A percentile compares a stretch with the other conserved stretches of the same genome.
Conservation (phyloP, 2,329 filamentous ascomycete genomes). For the Dendrostoma leiphaemia region DNA sequence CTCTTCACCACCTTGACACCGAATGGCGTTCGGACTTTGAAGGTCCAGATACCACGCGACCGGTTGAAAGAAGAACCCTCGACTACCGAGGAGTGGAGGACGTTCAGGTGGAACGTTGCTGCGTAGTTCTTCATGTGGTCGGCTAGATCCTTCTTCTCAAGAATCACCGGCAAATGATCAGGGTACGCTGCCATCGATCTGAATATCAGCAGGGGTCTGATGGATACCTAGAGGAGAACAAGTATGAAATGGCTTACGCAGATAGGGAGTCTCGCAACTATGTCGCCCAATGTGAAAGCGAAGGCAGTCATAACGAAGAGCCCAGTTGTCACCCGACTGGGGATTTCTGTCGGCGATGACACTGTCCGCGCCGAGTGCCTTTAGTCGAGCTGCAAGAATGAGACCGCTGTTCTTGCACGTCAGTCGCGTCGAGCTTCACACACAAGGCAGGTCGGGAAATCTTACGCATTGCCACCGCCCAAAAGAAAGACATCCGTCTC, state of each 20-base stretch:
- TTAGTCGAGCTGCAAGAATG: constrained; percentile 34
- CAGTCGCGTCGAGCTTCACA: neutral
- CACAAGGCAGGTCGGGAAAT: neutral
- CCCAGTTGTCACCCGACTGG: constrained; percentile 38
- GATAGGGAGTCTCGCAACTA: constrained; percentile 34
- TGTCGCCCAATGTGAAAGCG: constrained; percentile 38
- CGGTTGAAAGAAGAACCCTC: constrained; percentile 37
- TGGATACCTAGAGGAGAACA: constrained; percentile 19
- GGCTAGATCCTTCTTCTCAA: constrained; percentile 44
- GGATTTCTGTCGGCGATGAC: constrained; percentile 35
- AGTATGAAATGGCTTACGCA: constrained; percentile 33
- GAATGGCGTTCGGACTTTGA: constrained; percentile 27
- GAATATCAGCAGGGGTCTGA: too few species aligned
- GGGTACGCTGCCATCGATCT: constrained; percentile 42
- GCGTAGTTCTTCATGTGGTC: constrained; percentile 48
- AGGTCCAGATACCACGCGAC: constrained; percentile 34
- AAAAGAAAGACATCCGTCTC: constrained; percentile 34
- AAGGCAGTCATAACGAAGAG: constrained; percentile 35
- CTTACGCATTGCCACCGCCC: constrained; percentile 33
- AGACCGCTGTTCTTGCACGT: constrained; percentile 23
- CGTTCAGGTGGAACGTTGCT: constrained; percentile 46
- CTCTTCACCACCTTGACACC: constrained; percentile 30
- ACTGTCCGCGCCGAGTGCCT: constrained; percentile 33
- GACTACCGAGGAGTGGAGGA: constrained; percentile 40
- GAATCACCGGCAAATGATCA: constrained; percentile 39